Base-by-base conservation (phyloP, 225 moss, liverwort and hornwort species). In the Neckera pumila region DNA sequence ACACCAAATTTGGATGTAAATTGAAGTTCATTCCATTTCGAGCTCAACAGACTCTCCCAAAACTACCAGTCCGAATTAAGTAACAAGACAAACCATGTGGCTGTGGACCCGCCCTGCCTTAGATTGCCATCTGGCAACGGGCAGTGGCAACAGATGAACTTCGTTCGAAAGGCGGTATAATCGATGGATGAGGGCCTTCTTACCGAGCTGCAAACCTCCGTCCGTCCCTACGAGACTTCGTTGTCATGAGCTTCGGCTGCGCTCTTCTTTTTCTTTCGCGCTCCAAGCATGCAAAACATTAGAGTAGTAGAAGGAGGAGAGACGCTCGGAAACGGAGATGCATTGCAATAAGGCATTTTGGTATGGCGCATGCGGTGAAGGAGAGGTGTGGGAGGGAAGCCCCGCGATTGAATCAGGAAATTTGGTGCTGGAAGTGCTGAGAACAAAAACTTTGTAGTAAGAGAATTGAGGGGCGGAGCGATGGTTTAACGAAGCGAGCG, bases 31-130 rank as follows among this genome's bases (percentile, higher is more conserved):
- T 71, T 40, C 26, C 27, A 71, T 42, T 17, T 43, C 10, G 72
- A 43, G 71, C 15, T 40, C 22, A 69, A 22, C 42, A 25, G 21
- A 60, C 45, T 25, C n/a, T 34, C 51, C 53, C 57, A 49, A 86
- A 86, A 86, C 77, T 86, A 59, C 80, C 69, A 69, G 19, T 45
- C 67, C 43, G 36, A 86, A 87, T 87, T 73, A 87, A 74, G 82
- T 74, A 9, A 60, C 62, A 49, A 81, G 73, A 63, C 81, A 53
- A 82, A 82, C 73, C 82, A 87, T 74, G 87, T 87, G 87, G 61
- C 82, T 22, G 82, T 33, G 63, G 73, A 40, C 63, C 74, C 82
- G 33, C 82, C 40, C 38, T 2, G 11, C 61, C 61, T 40, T 3
- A 12, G 62, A 28, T 63, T 53, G 81, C 87, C 62, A 87, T 53